Conservation (phyloP, 768 basidiomycete species). For the Kwoniella dendrophila region DNA sequence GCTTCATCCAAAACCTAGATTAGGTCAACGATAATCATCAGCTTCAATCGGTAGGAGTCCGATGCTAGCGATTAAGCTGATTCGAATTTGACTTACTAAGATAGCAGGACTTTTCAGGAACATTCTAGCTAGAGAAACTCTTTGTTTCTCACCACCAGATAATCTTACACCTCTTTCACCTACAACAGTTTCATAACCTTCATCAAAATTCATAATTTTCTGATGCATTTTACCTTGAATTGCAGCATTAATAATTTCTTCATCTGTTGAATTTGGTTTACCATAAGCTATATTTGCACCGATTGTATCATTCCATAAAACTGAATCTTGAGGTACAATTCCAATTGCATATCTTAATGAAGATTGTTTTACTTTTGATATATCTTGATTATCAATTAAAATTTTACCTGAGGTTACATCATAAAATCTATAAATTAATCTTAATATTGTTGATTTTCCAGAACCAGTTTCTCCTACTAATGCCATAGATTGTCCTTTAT, state of each 20-base stretch:
- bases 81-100: constrained; percentile 63
- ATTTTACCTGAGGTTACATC: constrained; percentile 81
- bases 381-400: constrained; percentile 80
- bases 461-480: constrained; percentile 82
- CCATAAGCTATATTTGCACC: constrained; percentile 66
- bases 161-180: constrained; percentile 86
- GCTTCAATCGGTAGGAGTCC: not conserved
- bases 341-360: constrained; percentile 80
- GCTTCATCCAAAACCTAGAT: constrained; percentile 50
- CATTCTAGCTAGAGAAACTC: constrained; percentile 83
- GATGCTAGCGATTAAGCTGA: not conserved
- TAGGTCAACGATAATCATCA: constrained; percentile 9
- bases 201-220: constrained; percentile 77
- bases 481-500: constrained; percentile 82
- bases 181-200: constrained; percentile 76
- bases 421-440: constrained; percentile 90
- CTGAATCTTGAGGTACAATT: constrained; percentile 81
- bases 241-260: constrained; percentile 78
- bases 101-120: constrained; percentile 83
- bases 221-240: constrained; percentile 86
- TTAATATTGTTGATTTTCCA: constrained; percentile 70
- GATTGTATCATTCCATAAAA: constrained; percentile 54
- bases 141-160: constrained; percentile 86
- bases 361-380: constrained; percentile 80
- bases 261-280: constrained; percentile 68